Percentiles rank a stretch among this genome's conserved stretches.
Conservation (phyloP, 306 rosid species). For the Hippophae rhamnoides region DNA sequence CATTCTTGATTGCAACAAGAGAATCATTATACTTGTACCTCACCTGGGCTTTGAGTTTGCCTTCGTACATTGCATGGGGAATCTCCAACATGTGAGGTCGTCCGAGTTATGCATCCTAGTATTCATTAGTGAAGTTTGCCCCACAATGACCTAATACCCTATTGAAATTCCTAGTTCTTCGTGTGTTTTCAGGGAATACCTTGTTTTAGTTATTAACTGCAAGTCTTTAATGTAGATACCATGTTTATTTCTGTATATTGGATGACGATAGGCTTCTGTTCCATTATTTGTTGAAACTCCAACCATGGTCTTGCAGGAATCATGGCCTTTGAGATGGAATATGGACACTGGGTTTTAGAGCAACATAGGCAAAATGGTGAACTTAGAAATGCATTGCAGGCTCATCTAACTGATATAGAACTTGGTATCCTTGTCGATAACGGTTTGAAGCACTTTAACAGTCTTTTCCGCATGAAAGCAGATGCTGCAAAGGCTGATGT, state of each 20-base stretch:
- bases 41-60: neutral
- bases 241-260: neutral
- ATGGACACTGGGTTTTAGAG: constrained; percentile 77
- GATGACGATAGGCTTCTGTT: neutral
- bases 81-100: neutral
- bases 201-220: neutral
- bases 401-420: constrained; percentile 41
- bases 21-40: neutral
- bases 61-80: neutral
- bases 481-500: constrained; percentile 74
- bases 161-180: neutral
- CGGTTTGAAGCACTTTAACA: constrained; percentile 56
- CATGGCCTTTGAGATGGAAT: constrained; percentile 67
- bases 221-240: neutral
- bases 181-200: neutral
- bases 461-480: constrained; percentile 62
- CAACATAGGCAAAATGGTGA: constrained; percentile 48
- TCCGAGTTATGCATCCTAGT: neutral
- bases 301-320: constrained; percentile 40
- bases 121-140: neutral
- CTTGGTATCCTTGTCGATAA: constrained; percentile 51
- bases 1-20: neutral
- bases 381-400: constrained; percentile 68
- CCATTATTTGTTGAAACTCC: neutral
- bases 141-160: neutral